Evolutionary conservation across 768 basidiomycete species (phyloP).

Genomic region (Hemileccinum rubropunctum): DNA sequence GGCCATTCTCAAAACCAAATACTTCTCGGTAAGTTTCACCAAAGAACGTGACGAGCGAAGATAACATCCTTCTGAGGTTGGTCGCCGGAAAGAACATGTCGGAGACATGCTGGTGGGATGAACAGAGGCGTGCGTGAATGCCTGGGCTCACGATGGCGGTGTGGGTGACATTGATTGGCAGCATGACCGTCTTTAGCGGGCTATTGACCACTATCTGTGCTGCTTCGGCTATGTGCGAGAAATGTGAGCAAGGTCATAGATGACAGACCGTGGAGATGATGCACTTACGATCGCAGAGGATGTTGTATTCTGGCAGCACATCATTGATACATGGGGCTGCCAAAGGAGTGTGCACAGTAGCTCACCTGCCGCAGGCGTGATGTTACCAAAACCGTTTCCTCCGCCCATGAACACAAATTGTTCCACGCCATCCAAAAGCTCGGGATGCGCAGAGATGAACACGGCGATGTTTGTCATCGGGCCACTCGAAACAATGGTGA

Average conservation of each 20-base stretch:
- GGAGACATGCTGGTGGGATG: slow-evolving; percentile 33
- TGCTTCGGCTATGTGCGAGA: slow-evolving; percentile 60
- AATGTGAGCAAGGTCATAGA: background rate
- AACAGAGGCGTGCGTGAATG: slow-evolving; percentile 54
- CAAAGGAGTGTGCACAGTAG: background rate
- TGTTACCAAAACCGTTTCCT: slow-evolving; percentile 81
- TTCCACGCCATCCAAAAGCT: slow-evolving; percentile 46
- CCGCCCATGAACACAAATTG: slow-evolving; percentile 81
- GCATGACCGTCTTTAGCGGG: slow-evolving; percentile 69
- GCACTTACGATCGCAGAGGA: slow-evolving; percentile 76
- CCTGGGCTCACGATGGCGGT: slow-evolving; percentile 67
- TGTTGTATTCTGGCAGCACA: slow-evolving; percentile 64
- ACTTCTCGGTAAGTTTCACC: slow-evolving; percentile 66
- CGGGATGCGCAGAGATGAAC: slow-evolving; percentile 58
- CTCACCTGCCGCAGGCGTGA: slow-evolving; percentile 69
- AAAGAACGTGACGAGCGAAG: slow-evolving; percentile 73
- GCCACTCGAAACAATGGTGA: slow-evolving; percentile 72
- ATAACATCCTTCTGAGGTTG: slow-evolving; percentile 67
- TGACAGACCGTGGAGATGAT: background rate
- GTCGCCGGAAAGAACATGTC: slow-evolving; percentile 26
- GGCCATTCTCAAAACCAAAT: slow-evolving; percentile 82
- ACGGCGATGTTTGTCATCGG: slow-evolving; percentile 84
- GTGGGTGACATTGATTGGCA: slow-evolving; percentile 88
- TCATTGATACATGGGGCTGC: background rate
- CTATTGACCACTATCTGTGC: slow-evolving; percentile 76